Evolutionary conservation across 202 grass and related monocot species (phyloP).

Genomic region (Panicum hallii): DNA sequence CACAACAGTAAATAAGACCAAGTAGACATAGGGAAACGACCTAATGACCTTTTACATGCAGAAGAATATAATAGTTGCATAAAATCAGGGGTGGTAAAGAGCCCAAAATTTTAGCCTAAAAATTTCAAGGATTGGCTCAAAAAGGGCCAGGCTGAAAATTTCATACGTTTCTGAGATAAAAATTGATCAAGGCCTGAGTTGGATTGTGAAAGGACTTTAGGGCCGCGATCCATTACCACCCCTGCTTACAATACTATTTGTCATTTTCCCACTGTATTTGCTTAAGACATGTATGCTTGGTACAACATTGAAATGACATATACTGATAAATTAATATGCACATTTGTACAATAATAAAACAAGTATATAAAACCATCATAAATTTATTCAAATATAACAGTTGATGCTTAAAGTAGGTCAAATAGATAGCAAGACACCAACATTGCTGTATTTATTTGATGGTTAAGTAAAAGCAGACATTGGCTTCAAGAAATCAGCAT

Average conservation of each 20-base stretch:
- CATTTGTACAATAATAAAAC: not conserved
- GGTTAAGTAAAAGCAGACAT: not conserved
- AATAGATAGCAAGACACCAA: slow-evolving; percentile 12
- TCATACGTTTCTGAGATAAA: not conserved
- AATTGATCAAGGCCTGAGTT: not conserved
- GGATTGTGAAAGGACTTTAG: not conserved
- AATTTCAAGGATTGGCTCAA: not conserved
- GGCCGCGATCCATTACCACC: not conserved
- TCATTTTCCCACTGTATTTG: slow-evolving; percentile 7
- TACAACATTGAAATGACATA: slow-evolving; percentile 2
- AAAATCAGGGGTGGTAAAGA: not conserved
- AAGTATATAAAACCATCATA: not conserved
- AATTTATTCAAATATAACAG: slow-evolving; percentile 36
- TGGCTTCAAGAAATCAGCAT: slow-evolving; percentile 24
- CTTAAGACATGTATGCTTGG: not conserved
- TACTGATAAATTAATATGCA: not conserved
- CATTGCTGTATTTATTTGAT: slow-evolving; percentile 7
- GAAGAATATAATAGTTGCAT: not conserved
- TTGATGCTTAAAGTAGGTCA: slow-evolving; percentile 28
- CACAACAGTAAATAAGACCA: not conserved
- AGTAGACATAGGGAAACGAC: not conserved
- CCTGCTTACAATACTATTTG: not conserved
- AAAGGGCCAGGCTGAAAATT: not conserved
- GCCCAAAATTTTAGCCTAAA: not conserved
- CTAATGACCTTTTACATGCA: not conserved